Percentiles rank a stretch among this genome's conserved stretches.
Evolutionary conservation across 805 yeast species (phyloP).

Genomic region (Cyberlindnera mrakii): DNA sequence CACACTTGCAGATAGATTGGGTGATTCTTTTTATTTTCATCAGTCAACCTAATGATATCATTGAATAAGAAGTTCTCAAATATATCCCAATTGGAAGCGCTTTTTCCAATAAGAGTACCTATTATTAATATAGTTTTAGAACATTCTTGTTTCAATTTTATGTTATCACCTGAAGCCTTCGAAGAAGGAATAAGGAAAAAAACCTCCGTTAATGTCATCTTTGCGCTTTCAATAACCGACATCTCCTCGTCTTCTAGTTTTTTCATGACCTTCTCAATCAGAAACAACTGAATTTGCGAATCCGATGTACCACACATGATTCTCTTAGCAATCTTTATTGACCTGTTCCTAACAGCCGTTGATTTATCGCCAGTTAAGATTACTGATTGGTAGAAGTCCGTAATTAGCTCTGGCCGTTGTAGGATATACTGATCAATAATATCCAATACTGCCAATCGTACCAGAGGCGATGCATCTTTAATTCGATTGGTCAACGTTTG

Average conservation of each 20-base stretch:
- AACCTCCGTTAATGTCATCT: constrained; percentile 28
- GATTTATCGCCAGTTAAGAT: constrained; percentile 48
- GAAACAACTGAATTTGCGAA: constrained; percentile 30
- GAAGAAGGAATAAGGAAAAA: constrained; percentile 27
- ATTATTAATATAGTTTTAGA: constrained; percentile 21
- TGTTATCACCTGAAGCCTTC: background rate
- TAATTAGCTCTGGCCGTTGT: constrained; percentile 37
- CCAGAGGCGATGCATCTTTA: constrained; percentile 59
- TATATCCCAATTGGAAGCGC: constrained; percentile 34
- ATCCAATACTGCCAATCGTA: constrained; percentile 72
- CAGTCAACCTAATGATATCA: constrained; percentile 31
- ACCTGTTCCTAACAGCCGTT: constrained; percentile 56
- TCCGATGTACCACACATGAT: constrained; percentile 36
- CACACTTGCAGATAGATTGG: constrained; percentile 19
- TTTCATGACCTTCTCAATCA: constrained; percentile 46
- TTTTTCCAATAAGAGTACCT: constrained; percentile 30
- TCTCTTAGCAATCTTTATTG: constrained; percentile 42
- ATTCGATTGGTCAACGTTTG: constrained; percentile 46
- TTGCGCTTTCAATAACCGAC: constrained; percentile 37
- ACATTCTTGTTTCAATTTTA: background rate
- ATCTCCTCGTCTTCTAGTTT: constrained; percentile 71
- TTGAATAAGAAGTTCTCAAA: constrained; percentile 45
- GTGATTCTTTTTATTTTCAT: constrained; percentile 15
- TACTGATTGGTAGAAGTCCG: constrained; percentile 38
- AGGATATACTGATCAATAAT: constrained; percentile 46